A percentile compares a stretch with the other conserved stretches of the same genome.
phyloP scores from a whole-genome alignment of 2,329 filamentous ascomycete species.

The Fusarium pseudograminearum region DNA sequence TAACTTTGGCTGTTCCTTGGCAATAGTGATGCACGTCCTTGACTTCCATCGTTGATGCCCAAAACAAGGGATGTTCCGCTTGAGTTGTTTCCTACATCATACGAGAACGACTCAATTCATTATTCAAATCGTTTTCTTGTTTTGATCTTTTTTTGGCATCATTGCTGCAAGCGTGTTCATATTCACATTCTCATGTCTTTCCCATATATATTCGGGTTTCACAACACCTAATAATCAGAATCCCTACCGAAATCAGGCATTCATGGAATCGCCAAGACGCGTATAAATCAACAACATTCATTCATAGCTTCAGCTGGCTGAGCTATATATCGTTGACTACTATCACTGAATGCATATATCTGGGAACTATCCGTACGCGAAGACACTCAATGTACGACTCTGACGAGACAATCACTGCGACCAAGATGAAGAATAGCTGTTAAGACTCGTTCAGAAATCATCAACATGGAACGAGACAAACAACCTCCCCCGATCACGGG shows the following conservation, averaged over 20 bases:
- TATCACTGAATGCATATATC: neutral
- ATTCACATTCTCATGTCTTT: neutral
- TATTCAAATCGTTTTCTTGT: neutral
- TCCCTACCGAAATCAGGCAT: slow-evolving; percentile 7
- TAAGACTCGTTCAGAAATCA: neutral
- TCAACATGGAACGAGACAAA: slow-evolving; percentile 16
- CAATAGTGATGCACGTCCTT: slow-evolving; percentile 30
- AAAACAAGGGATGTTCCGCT: slow-evolving; percentile 17
- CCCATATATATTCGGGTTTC: neutral
- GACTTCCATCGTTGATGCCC: slow-evolving; percentile 8
- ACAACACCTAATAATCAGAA: neutral
- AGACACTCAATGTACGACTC: neutral
- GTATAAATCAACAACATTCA: slow-evolving; percentile 1
- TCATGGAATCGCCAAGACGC: slow-evolving; percentile 2
- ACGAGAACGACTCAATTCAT: neutral
- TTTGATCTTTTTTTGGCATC: neutral
- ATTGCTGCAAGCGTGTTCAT: neutral
- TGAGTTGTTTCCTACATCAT: slow-evolving; percentile 15
- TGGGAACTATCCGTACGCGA: neutral
- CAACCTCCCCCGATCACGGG: slow-evolving; percentile 18
- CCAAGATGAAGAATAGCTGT: neutral
- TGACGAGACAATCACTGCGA: neutral
- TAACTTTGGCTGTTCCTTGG: slow-evolving; percentile 8
- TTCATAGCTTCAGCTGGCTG: neutral
- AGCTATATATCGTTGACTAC: neutral